These are phyloP conservation scores for Yamadazyma taylorii DNA, from an alignment of 1,139 yeast genomes.

Conservation along the genomic window DNA sequence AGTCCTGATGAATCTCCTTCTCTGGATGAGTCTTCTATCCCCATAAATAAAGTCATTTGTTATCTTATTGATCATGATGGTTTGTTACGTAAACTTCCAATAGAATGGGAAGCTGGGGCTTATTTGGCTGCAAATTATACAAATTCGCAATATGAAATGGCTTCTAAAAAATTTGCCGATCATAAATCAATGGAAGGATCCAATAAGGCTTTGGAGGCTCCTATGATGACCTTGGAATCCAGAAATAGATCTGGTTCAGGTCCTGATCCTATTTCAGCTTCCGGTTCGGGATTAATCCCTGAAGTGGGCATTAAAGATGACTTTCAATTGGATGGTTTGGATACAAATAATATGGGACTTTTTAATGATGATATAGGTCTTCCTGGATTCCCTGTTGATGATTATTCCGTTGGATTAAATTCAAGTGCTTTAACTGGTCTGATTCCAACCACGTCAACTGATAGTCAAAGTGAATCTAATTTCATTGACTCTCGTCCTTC, in stretches of 20 bases:
- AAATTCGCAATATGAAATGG: slow-evolving; percentile 23
- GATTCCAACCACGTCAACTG: slow-evolving; percentile 19
- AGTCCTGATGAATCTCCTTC: slow-evolving; percentile 5
- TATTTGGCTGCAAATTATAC: slow-evolving; percentile 37
- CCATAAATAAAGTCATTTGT: slow-evolving; percentile 51
- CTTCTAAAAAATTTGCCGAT: slow-evolving; percentile 34
- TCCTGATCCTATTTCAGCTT: no score
- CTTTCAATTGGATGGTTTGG: neutral
- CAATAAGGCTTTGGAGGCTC: neutral
- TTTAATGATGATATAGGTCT: neutral
- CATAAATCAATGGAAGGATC: slow-evolving; percentile 15
- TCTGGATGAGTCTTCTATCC: slow-evolving; percentile 22
- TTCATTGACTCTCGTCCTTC: slow-evolving; percentile 17
- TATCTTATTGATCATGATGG: slow-evolving; percentile 41
- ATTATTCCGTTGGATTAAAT: slow-evolving; percentile 22
- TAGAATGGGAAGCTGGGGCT: slow-evolving; percentile 49
- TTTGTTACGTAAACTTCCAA: slow-evolving; percentile 36
- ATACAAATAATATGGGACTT: neutral
- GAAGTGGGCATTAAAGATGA: no score
- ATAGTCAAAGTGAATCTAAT: slow-evolving; percentile 25
- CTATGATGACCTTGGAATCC: neutral
- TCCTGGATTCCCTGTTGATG: slow-evolving; percentile 13
- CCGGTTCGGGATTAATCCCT: no score
- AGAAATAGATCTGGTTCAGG: no score
- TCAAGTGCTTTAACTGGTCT: slow-evolving; percentile 19